A percentile compares a stretch with the other conserved stretches of the same genome.
These are phyloP conservation scores for Pseudozyma sp. DNA, from an alignment of 1,284 basidiomycete species.

Conservation along the genomic window DNA sequence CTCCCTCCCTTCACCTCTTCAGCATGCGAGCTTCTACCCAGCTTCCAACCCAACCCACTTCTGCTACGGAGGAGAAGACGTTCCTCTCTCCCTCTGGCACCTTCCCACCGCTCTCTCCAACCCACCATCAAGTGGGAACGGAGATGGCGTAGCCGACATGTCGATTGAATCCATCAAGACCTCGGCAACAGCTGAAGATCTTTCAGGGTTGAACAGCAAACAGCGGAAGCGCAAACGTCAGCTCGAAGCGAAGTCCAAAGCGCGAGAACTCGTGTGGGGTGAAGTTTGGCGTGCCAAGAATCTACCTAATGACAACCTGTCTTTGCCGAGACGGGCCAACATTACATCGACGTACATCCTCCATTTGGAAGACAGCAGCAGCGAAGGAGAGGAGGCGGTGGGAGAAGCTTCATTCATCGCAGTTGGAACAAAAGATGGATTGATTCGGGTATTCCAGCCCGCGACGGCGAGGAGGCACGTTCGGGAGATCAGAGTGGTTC, in stretches of 20 bases:
- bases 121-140: constrained; percentile 10
- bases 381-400: background rate
- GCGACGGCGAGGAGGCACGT: constrained; percentile 25
- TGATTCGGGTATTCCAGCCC: constrained; percentile 50
- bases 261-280: constrained; percentile 54
- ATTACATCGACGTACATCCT: constrained; percentile 51
- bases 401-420: constrained; percentile 22
- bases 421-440: constrained; percentile 51
- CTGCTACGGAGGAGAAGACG: constrained; percentile 58
- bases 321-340: constrained; percentile 51
- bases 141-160: constrained; percentile 22
- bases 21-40: constrained; percentile 50
- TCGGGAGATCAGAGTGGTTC: constrained; percentile 36
- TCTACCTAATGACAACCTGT: constrained; percentile 58
- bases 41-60: constrained; percentile 51
- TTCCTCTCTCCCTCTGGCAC: constrained; percentile 60
- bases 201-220: constrained; percentile 41
- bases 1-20: constrained; percentile 51
- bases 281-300: constrained; percentile 63
- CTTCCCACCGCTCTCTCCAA: constrained; percentile 27
- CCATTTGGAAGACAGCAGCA: constrained; percentile 2
- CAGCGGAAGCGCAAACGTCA: constrained; percentile 56
- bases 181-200: constrained; percentile 10
- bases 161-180: constrained; percentile 26
- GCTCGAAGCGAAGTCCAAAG: constrained; percentile 49